Evolutionary conservation across 2,329 filamentous ascomycete genomes (phyloP).

Genomic region (Waltergamsia citrina): DNA sequence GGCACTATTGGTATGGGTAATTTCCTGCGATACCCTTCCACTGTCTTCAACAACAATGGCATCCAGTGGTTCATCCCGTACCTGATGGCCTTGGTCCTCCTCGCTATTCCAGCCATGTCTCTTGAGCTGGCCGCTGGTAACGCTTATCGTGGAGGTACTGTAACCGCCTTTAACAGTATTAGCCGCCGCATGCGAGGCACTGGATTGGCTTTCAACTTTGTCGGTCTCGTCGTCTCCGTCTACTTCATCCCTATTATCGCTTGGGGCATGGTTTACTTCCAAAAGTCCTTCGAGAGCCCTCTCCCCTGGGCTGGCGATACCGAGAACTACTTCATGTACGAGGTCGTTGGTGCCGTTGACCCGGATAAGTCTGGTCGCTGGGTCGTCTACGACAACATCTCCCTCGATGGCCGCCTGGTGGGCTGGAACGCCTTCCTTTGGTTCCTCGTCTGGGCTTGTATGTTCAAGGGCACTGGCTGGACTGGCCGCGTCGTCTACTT

Average conservation of each 20-base stretch:
- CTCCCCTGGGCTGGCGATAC: conserved; percentile 33
- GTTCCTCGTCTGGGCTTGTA: conserved; percentile 46
- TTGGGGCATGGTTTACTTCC: conserved; percentile 47
- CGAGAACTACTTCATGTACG: neutral
- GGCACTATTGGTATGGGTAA: conserved; percentile 44
- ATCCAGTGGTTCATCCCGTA: conserved; percentile 49
- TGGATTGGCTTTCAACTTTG: conserved; percentile 37
- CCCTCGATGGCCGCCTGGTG: conserved; percentile 39
- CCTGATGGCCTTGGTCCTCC: conserved; percentile 35
- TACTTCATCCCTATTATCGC: conserved; percentile 45
- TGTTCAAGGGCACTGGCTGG: conserved; percentile 44
- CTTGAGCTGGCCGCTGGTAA: conserved; percentile 59
- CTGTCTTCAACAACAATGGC: conserved; percentile 46
- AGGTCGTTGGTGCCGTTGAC: neutral
- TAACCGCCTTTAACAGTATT: conserved; percentile 39
- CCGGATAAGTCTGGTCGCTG: neutral
- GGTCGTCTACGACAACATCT: conserved; percentile 25
- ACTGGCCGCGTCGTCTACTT: conserved; percentile 46
- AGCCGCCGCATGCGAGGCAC: conserved; percentile 38
- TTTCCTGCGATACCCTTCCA: conserved; percentile 41
- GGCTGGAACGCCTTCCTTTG: conserved; percentile 46
- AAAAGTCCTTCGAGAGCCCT: conserved; percentile 38
- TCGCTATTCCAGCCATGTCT: conserved; percentile 43
- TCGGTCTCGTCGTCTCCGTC: conserved; percentile 36
- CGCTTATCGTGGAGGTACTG: conserved; percentile 40